A percentile compares a stretch with the other conserved stretches of the same genome.
phyloP scores from a whole-genome alignment of 2,329 filamentous ascomycete genomes.

The Aspergillus cejpii region DNA sequence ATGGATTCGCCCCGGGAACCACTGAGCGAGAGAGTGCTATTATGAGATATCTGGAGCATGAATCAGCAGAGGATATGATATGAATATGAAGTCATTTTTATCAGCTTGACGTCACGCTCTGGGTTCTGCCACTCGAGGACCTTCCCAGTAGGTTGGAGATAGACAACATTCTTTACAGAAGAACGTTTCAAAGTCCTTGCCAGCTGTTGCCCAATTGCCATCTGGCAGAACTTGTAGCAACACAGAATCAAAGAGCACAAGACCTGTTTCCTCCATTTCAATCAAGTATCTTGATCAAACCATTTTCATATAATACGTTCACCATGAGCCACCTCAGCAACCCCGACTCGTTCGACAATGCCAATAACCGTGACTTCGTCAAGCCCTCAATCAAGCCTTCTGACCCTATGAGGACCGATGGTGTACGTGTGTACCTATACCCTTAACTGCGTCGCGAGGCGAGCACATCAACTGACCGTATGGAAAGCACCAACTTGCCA shows the following conservation, averaged over 20 bases:
- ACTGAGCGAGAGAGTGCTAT: neutral
- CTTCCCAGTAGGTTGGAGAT: neutral
- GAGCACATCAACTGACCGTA: too few species aligned
- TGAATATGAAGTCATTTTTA: conserved; percentile 6
- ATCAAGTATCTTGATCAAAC: neutral
- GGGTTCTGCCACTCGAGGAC: neutral
- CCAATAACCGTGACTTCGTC: conserved; percentile 50
- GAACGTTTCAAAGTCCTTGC: neutral
- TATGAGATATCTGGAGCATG: neutral
- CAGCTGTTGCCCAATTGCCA: neutral
- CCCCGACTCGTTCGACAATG: conserved; percentile 46
- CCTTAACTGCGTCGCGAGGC: neutral
- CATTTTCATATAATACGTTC: conserved; percentile 2
- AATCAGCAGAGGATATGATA: conserved; percentile 2
- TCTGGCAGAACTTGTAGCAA: neutral
- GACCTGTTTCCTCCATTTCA: neutral
- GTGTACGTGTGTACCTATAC: conserved; percentile 41
- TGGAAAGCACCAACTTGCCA: conserved; percentile 56
- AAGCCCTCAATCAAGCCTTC: conserved; percentile 43
- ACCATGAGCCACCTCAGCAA: conserved; percentile 36
- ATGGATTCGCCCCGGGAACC: neutral
- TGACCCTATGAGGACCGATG: conserved; percentile 49
- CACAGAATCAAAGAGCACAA: neutral
- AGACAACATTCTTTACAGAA: neutral
- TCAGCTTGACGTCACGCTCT: conserved; percentile 8